phyloP scores from a whole-genome alignment of 2,329 filamentous ascomycete genomes.

The Phaeoacremonium minimum region DNA sequence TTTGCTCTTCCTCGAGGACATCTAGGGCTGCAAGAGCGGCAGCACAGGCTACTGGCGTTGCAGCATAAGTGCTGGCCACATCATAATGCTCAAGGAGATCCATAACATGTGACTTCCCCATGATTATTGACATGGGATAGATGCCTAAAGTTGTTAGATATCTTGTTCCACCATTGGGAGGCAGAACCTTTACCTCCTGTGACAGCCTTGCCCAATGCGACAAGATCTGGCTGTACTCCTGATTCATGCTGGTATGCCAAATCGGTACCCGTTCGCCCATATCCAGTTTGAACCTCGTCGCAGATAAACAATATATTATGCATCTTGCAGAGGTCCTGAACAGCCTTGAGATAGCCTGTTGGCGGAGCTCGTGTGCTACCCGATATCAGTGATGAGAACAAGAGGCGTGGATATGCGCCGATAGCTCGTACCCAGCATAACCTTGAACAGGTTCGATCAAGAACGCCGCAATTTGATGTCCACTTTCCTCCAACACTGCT shows the following conservation, averaged over 20 bases:
- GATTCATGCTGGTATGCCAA: slow-evolving; percentile 2
- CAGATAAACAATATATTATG: slow-evolving; percentile 72
- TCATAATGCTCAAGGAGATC: slow-evolving; percentile 1
- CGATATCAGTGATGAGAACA: neutral
- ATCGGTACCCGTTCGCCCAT: slow-evolving; percentile 39
- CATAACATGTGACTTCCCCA: slow-evolving; percentile 1
- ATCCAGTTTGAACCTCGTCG: slow-evolving; percentile 80
- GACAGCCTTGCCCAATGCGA: slow-evolving; percentile 1
- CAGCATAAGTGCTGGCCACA: neutral
- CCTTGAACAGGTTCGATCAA: slow-evolving; percentile 2
- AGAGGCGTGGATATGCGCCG: slow-evolving; percentile 73
- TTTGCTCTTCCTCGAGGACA: slow-evolving; percentile 2
- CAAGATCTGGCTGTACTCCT: slow-evolving; percentile 1
- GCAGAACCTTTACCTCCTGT: slow-evolving; percentile 1
- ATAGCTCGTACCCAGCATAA: slow-evolving; percentile 1
- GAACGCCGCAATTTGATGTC: neutral
- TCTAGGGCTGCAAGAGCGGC: slow-evolving; percentile 2
- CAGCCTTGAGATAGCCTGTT: slow-evolving; percentile 70
- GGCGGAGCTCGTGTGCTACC: slow-evolving; percentile 20
- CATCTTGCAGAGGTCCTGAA: slow-evolving; percentile 67
- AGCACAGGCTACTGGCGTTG: slow-evolving; percentile 2
- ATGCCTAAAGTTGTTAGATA: neutral
- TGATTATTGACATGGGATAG: slow-evolving; percentile 2
- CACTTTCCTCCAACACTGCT: neutral
- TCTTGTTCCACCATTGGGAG: no score